Evolutionary conservation across 129 eudicot species (phyloP), one percentile per base, ranked within the genome.

Genomic region (Lactuca sativa): DNA sequence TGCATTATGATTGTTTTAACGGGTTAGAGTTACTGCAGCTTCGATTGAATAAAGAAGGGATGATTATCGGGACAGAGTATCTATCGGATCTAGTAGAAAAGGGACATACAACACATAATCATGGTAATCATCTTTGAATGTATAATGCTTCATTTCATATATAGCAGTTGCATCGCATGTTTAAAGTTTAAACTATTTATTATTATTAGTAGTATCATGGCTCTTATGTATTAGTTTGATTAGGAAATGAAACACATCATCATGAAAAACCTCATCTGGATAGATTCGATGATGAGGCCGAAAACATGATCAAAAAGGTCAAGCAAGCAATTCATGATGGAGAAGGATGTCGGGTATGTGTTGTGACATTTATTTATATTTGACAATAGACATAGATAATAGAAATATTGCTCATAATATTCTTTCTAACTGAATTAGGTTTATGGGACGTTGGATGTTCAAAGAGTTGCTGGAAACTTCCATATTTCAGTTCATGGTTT

Each of bases 401-500:
- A 66, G 2, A 18, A 37, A 36, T 69, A 56, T 33, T 60, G 17
- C 62, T 78, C 25, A 51, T 51, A 40, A 55, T 47, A 2, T 41
- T 68, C 48, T 56, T n/a, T 62, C 61, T 15, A 48, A 57, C 67
- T 63, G 25, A 55, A 48, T 73, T 87, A 95, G 99, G 89, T 95
- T 60, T 95, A 95, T 69, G 99, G 99, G 74, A 81, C 78, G 74
- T 65, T 90, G 73, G 99, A 95, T 82, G 99, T 95, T 54, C 99
- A 95, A 86, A 87, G 99, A 77, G 97, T 95, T 80, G 99, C 99
- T 49, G 99, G 99, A 72, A 95, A 95, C 83, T 95, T 95, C 73
- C 99, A 95, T 58, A 79, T 95, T 54, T 95, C 96, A 68, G 99
- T 95, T 77, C 99, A 95, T 84, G 97, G 99, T 55, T 73, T 95